A percentile compares a stretch with the other conserved stretches of the same genome.
Evolutionary conservation across 345 rosid genomes (phyloP).

Genomic region (Salix exigua): DNA sequence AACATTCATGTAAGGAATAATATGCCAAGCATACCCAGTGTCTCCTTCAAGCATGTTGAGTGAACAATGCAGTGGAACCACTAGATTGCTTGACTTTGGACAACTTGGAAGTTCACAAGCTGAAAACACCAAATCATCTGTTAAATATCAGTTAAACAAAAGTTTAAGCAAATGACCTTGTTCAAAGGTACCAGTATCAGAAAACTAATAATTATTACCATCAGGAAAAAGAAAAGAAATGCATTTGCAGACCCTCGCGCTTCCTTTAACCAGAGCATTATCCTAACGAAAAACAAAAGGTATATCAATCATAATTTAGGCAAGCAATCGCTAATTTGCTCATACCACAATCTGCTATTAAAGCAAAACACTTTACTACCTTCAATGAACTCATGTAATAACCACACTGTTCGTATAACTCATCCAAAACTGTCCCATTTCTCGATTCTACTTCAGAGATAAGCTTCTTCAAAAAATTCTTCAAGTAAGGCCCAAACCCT

Average conservation of each 20-base stretch:
- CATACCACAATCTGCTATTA: not conserved
- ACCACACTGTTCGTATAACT: conserved; percentile 57
- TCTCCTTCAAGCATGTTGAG: conserved; percentile 93
- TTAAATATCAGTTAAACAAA: not conserved
- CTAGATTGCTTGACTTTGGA: conserved; percentile 44
- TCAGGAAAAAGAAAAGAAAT: conserved; percentile 71
- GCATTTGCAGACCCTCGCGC: conserved; percentile 51
- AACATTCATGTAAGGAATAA: not conserved
- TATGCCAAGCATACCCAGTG: conserved; percentile 51
- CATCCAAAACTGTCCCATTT: conserved; percentile 51
- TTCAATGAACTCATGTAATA: conserved; percentile 51
- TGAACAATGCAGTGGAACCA: conserved; percentile 61
- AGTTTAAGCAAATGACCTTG: not conserved
- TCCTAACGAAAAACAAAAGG: conserved; percentile 33
- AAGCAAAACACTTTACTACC: conserved; percentile 31
- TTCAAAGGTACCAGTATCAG: not conserved
- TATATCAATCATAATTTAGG: not conserved
- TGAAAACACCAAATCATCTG: conserved; percentile 20
- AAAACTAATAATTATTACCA: conserved; percentile 35
- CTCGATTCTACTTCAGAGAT: conserved; percentile 61
- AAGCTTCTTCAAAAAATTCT: conserved; percentile 65
- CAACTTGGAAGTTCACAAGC: conserved; percentile 44
- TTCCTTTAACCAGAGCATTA: conserved; percentile 32
- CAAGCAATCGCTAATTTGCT: not conserved
- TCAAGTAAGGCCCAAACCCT: conserved; percentile 48